These are phyloP conservation scores for Hansfordia pulvinata DNA, from an alignment of 2,329 filamentous ascomycete species.

Conservation along the genomic window DNA sequence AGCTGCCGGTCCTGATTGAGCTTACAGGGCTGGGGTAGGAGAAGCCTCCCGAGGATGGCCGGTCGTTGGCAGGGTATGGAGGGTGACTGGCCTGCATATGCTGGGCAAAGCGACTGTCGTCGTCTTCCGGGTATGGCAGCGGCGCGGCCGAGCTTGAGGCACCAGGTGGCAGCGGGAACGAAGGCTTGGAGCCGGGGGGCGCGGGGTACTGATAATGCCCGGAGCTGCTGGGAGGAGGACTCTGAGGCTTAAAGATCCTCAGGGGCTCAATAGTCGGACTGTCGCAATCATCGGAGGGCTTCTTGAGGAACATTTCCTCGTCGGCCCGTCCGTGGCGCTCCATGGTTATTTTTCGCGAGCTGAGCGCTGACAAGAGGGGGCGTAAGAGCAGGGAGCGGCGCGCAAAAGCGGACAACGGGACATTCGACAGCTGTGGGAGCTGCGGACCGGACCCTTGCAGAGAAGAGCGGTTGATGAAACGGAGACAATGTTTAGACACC, in stretches of 20 bases:
- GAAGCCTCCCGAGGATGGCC: constrained; percentile 18
- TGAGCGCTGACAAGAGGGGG: too few species aligned
- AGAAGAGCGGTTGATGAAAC: too few species aligned
- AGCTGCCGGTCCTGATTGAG: constrained; percentile 19
- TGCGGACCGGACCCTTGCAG: too few species aligned
- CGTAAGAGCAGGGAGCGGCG: too few species aligned
- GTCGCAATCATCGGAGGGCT: constrained; percentile 41
- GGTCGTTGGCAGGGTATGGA: constrained; percentile 28
- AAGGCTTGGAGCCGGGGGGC: constrained; percentile 34
- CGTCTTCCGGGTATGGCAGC: constrained; percentile 63
- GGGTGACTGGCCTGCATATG: constrained; percentile 23
- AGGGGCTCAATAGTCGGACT: constrained; percentile 74
- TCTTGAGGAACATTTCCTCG: constrained; percentile 71
- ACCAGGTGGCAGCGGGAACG: constrained; percentile 52
- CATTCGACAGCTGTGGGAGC: too few species aligned
- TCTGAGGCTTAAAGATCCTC: constrained; percentile 70
- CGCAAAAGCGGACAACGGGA: too few species aligned
- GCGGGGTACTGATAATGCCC: constrained; percentile 38
- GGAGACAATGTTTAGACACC: constrained; percentile 5
- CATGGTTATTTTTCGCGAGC: constrained; percentile 23
- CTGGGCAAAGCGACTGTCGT: constrained; percentile 32
- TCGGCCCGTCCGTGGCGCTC: constrained; percentile 54
- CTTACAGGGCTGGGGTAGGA: constrained; percentile 19
- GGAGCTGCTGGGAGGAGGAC: constrained; percentile 27
- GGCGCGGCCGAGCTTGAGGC: constrained; percentile 56